A percentile compares a stretch with the other conserved stretches of the same genome.
These are phyloP conservation scores for Ustilago curta DNA, from an alignment of 1,284 basidiomycete genomes.

Conservation along the genomic window DNA sequence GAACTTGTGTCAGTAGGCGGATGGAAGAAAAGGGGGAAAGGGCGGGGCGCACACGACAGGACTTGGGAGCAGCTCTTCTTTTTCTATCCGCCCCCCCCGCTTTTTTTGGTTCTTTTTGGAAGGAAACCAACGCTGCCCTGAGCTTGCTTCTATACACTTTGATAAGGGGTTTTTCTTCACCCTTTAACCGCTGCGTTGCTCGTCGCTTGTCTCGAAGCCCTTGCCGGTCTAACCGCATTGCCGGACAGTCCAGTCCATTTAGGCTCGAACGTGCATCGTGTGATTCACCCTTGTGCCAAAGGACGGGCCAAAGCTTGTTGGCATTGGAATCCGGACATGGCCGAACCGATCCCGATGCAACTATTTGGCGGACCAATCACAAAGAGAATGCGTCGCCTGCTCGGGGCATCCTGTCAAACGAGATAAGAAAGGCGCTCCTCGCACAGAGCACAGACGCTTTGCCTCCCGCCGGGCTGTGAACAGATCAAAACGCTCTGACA, in stretches of 20 bases:
- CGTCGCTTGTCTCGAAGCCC: no score
- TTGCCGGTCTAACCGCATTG: no score
- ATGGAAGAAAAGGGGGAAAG: neutral
- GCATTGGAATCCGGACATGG: slow-evolving; percentile 12
- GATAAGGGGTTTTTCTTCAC: no score
- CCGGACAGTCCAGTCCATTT: no score
- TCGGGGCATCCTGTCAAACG: no score
- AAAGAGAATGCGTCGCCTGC: slow-evolving; percentile 5
- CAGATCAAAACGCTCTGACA: neutral
- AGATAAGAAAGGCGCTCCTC: slow-evolving; percentile 17
- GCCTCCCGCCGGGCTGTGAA: no score
- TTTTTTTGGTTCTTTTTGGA: neutral
- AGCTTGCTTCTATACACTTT: no score
- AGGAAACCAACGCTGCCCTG: no score
- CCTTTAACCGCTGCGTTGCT: no score
- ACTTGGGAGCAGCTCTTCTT: neutral
- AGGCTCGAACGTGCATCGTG: no score
- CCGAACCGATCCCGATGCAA: slow-evolving; percentile 12
- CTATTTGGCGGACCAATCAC: slow-evolving; percentile 21
- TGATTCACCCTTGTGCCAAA: no score
- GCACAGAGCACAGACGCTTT: slow-evolving; percentile 13
- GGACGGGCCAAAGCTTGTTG: neutral
- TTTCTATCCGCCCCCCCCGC: no score
- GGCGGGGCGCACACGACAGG: slow-evolving; percentile 17
- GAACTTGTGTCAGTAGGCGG: neutral